Percentiles rank a stretch among this genome's conserved stretches.
These are phyloP conservation scores for Nissolia schottii DNA, from an alignment of 306 rosid species.

Conservation along the genomic window DNA sequence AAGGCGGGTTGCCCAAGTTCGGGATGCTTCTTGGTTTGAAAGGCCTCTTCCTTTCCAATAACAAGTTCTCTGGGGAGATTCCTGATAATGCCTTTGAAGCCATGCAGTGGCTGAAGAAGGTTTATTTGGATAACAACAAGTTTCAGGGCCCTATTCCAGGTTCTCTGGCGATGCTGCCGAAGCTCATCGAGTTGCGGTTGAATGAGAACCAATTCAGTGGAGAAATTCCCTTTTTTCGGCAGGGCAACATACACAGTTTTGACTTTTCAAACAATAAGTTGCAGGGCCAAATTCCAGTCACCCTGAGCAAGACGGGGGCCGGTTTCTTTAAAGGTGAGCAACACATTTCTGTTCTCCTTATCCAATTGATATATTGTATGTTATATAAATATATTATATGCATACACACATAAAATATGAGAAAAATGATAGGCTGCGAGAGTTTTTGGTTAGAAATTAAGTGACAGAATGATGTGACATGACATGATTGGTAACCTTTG, in stretches of 20 bases:
- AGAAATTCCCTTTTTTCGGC: conserved; percentile 39
- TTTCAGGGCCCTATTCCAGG: conserved; percentile 56
- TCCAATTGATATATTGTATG: neutral
- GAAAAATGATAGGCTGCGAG: too few species aligned
- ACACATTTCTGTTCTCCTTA: neutral
- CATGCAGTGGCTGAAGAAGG: conserved; percentile 62
- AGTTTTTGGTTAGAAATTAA: too few species aligned
- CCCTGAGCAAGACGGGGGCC: conserved; percentile 18
- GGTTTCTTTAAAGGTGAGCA: conserved; percentile 54
- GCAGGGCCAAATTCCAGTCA: conserved; percentile 51
- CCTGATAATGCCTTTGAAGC: conserved; percentile 34
- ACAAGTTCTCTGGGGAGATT: conserved; percentile 62
- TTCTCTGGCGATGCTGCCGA: conserved; percentile 40
- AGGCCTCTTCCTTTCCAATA: conserved; percentile 49
- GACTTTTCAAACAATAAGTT: conserved; percentile 55
- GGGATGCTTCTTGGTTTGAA: conserved; percentile 42
- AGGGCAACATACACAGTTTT: conserved; percentile 19
- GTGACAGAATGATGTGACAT: too few species aligned
- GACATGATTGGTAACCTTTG: too few species aligned
- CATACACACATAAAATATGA: neutral
- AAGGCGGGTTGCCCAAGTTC: conserved; percentile 47
- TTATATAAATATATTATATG: neutral
- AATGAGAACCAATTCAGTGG: conserved; percentile 64
- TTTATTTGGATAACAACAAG: conserved; percentile 52
- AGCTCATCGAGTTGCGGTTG: conserved; percentile 52